Evolutionary conservation across 1,284 basidiomycete species (phyloP), one percentile per base, ranked within the genome.

Genomic region (Coriolopsis trogii): DNA sequence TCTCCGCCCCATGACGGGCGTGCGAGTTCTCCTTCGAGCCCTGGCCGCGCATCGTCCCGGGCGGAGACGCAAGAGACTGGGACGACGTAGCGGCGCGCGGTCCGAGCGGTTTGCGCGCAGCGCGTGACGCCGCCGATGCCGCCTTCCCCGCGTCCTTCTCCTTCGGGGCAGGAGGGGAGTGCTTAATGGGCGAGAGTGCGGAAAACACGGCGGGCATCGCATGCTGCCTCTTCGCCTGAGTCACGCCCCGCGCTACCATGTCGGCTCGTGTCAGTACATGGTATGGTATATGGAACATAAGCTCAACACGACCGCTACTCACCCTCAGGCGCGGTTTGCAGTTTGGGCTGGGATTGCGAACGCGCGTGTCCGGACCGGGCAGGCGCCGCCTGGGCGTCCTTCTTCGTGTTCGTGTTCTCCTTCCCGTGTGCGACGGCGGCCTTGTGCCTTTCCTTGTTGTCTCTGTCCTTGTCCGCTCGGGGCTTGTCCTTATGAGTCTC

Each of bases 151-250:
- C 49, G 20, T 40, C 36, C 44, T 52, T 53, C 9, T 51, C 44
- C 47, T 73, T 72, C 63, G 54, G 18, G 20, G 55, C 39, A 16
- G 63, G 55, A 2, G 61, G 63, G 13, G 61, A 59, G 42, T 62
- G 63, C 40, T 66, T 63, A 44, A 70, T 61, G n/a, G 69, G 66
- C 6, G 68, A 65, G 20, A 71, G 60, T 5, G 56, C 58, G 28
- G 59, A 59, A 25, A 68, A 52, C 29, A 63, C 51, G 1, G 60
- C 53, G 26, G 60, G 57, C 13, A 56, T 52, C 6, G 41, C 47
- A 24, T 57, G 41, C 42, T 61, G 55, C 41, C 61, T 61, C 38
- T 53, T 60, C 13, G 61, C 30, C 50, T 61, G 56, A 23, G 41
- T 48, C 13, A 53, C 56, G 40, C 49, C 56, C 15, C 61, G 60